Percentiles rank a stretch among this genome's conserved stretches.
These are phyloP conservation scores for Xylaria venustula DNA, from an alignment of 495 filamentous ascomycete genomes.

Conservation along the genomic window DNA sequence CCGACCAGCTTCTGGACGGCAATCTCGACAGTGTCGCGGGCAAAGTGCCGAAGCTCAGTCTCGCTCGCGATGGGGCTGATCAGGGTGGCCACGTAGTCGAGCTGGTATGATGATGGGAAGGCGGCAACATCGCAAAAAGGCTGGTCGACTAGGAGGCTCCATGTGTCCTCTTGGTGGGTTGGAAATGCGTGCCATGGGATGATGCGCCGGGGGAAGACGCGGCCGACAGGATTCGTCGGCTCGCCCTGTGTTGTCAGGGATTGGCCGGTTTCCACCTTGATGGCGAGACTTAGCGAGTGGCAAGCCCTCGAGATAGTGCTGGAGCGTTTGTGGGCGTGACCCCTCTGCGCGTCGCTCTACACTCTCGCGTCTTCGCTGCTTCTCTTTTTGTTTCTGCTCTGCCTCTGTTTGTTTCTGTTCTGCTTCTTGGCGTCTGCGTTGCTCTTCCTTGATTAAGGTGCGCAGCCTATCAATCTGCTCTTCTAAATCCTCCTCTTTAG, in stretches of 20 bases:
- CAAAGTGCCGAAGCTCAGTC: conserved; percentile 27
- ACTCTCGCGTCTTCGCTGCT: conserved; percentile 23
- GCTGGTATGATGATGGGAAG: conserved; percentile 32
- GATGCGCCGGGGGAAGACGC: conserved; percentile 33
- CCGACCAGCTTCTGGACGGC: conserved; percentile 28
- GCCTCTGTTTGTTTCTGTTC: conserved; percentile 27
- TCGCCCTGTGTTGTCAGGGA: conserved; percentile 32
- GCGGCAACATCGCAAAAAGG: conserved; percentile 22
- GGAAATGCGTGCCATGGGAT: conserved; percentile 31
- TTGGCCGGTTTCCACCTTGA: conserved; percentile 31
- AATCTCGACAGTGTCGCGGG: conserved; percentile 29
- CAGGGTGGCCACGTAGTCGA: conserved; percentile 26
- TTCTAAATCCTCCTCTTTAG: too few relatives aligned
- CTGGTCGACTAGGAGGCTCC: conserved; percentile 20
- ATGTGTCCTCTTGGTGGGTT: conserved; percentile 24
- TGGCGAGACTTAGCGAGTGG: conserved; percentile 29
- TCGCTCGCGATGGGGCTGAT: conserved; percentile 31
- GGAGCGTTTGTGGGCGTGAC: conserved; percentile 24
- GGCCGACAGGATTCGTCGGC: conserved; percentile 30
- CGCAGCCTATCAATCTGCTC: conserved; percentile 11
- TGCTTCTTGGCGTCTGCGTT: conserved; percentile 26
- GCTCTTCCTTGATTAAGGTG: conserved; percentile 7
- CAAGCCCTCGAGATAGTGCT: conserved; percentile 33
- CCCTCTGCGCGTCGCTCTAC: conserved; percentile 16
- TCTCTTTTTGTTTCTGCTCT: background rate